Evolutionary conservation across 1,139 yeast genomes (phyloP).

Genomic region (Yamadazyma sp.): DNA sequence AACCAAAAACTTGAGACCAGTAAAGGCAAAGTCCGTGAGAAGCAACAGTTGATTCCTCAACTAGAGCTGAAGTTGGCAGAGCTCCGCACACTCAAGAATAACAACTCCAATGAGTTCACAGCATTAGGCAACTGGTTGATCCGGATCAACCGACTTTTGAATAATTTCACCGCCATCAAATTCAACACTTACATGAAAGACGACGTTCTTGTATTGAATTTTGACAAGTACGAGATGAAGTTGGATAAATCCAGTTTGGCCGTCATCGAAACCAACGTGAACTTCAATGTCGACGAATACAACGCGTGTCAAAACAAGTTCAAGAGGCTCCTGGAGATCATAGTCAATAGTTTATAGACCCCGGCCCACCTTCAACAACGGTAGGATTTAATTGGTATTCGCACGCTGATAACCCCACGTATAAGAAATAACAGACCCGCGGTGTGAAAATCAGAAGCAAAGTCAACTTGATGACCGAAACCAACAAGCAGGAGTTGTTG

Average conservation of each 20-base stretch:
- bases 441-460: constrained; percentile 7
- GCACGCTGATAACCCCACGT: constrained; percentile 4
- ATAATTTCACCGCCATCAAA: constrained; percentile 18
- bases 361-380: no score
- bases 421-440: constrained; percentile 1
- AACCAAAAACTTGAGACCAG: constrained; percentile 8
- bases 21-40: not conserved
- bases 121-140: constrained; percentile 33
- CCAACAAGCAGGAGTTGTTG: constrained; percentile 24
- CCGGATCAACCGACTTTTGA: constrained; percentile 27
- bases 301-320: constrained; percentile 10
- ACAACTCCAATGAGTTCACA: constrained; percentile 11
- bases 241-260: constrained; percentile 9
- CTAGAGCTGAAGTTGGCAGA: constrained; percentile 7
- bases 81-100: constrained; percentile 5
- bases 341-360: constrained; percentile 3
- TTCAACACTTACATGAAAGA: constrained; percentile 15
- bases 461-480: constrained; percentile 10
- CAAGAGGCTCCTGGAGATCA: constrained; percentile 11
- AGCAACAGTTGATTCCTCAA: constrained; percentile 4
- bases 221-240: constrained; percentile 9
- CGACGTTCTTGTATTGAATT: constrained; percentile 8
- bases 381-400: not conserved
- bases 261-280: constrained; percentile 10
- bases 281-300: constrained; percentile 8